Conservation (phyloP, 139 green algal species). For the Chlamydomonas eustigma region DNA sequence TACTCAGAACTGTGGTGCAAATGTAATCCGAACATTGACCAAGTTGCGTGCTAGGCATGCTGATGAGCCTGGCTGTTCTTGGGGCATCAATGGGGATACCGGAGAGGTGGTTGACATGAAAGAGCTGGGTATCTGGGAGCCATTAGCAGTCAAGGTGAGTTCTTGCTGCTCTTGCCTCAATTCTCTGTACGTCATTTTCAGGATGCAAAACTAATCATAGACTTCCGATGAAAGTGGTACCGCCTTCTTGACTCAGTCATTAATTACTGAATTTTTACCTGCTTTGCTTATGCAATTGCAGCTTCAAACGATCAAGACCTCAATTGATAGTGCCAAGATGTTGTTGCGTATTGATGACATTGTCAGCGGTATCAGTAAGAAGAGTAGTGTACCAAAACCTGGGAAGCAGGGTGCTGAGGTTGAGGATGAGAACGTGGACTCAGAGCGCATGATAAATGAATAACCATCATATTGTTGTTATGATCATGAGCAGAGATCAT, state of each 20-base stretch:
- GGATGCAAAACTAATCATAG: too few relatives aligned
- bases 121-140: conserved; percentile 95
- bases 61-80: conserved; percentile 33
- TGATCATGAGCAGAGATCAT: too few relatives aligned
- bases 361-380: conserved; percentile 86
- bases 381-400: conserved; percentile 22
- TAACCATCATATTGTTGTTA: too few relatives aligned
- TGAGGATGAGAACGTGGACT: conserved; percentile 66
- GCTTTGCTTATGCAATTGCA: conserved; percentile 17
- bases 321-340: conserved; percentile 87
- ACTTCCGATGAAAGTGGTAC: too few relatives aligned
- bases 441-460: conserved; percentile 70
- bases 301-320: conserved; percentile 95
- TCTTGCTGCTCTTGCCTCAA: too few relatives aligned
- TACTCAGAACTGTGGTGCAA: conserved; percentile 96
- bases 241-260: too few relatives aligned
- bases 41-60: conserved; percentile 86
- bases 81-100: conserved; percentile 88
- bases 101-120: conserved; percentile 87
- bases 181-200: too few relatives aligned
- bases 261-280: too few relatives aligned
- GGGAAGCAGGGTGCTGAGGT: conserved; percentile 11
- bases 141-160: conserved; percentile 83
- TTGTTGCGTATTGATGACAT: conserved; percentile 99
- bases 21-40: conserved; percentile 97